Percentiles rank a stretch among this genome's conserved stretches.
phyloP scores from a whole-genome alignment of 2,329 filamentous ascomycete genomes.

The Neocucurbitaria cava region DNA sequence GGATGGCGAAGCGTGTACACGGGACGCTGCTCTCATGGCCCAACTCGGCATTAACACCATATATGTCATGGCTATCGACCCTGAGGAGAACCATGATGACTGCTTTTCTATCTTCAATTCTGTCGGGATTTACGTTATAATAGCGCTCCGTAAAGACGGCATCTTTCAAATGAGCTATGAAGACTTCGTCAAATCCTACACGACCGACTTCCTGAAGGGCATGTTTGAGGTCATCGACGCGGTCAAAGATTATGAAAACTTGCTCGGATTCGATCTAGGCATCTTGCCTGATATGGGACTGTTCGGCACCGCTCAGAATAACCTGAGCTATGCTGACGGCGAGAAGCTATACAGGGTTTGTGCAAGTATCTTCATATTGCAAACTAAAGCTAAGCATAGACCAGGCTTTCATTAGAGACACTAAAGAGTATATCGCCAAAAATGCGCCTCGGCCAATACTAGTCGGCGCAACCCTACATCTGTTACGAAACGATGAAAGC shows the following conservation, averaged over 20 bases:
- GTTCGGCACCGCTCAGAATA: background rate
- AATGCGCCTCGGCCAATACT: conserved; percentile 14
- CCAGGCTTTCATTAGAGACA: conserved; percentile 16
- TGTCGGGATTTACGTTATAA: conserved; percentile 16
- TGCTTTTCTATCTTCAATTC: conserved; percentile 23
- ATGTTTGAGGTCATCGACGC: conserved; percentile 16
- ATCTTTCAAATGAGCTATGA: background rate
- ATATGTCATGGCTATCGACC: conserved; percentile 7
- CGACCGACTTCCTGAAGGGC: conserved; percentile 6
- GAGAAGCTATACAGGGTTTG: conserved; percentile 13
- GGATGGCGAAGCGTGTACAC: conserved; percentile 14
- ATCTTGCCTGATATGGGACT: background rate
- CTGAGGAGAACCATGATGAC: conserved; percentile 13
- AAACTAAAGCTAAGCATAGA: background rate
- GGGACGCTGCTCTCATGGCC: conserved; percentile 21
- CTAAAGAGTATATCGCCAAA: conserved; percentile 12
- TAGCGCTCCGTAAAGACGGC: conserved; percentile 9
- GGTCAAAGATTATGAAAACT: conserved; percentile 21
- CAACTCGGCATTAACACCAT: conserved; percentile 19
- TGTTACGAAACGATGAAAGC: background rate
- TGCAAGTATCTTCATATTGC: background rate
- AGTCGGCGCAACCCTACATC: conserved; percentile 6
- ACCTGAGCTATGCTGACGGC: conserved; percentile 12
- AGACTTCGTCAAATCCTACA: conserved; percentile 5
- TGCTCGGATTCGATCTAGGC: conserved; percentile 13